phyloP scores from a whole-genome alignment of 495 filamentous ascomycete species.

The Aspergillus sparsus region DNA sequence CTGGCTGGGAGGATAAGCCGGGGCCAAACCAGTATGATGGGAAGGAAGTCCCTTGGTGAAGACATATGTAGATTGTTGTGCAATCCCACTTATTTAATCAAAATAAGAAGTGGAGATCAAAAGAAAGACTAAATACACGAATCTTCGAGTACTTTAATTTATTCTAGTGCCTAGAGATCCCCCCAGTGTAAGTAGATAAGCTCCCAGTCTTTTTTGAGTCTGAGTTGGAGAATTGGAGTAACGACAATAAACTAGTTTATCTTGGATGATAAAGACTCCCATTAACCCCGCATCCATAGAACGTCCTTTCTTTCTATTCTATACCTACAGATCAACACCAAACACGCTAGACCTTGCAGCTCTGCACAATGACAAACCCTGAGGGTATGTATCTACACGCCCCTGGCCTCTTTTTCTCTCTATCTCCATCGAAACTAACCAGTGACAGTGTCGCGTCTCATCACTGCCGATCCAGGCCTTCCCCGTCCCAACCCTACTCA shows the following conservation, averaged over 20 bases:
- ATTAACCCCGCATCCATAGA: not conserved
- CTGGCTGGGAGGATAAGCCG: constrained; percentile 17
- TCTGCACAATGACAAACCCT: not conserved
- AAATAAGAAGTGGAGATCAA: too few relatives aligned
- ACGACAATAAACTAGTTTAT: too few relatives aligned
- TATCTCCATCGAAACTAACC: not conserved
- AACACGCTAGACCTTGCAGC: not conserved
- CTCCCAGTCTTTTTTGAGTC: not conserved
- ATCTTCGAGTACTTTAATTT: too few relatives aligned
- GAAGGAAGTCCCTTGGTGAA: constrained; percentile 16
- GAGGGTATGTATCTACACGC: not conserved
- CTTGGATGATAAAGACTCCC: not conserved
- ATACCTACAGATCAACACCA: not conserved
- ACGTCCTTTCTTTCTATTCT: not conserved
- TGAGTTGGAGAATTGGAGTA: not conserved
- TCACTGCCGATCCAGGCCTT: constrained; percentile 40
- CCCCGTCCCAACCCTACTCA: constrained; percentile 60
- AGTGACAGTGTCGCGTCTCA: constrained; percentile 13
- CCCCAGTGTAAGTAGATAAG: too few relatives aligned
- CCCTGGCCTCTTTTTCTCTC: not conserved
- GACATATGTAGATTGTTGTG: not conserved
- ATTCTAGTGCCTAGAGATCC: too few relatives aligned
- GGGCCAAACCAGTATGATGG: constrained; percentile 19
- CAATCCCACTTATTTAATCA: too few relatives aligned
- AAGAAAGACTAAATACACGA: too few relatives aligned